A percentile compares a stretch with the other conserved stretches of the same genome.
Evolutionary conservation across 441 rosid genomes (phyloP).

Genomic region (Omphalea diandra): DNA sequence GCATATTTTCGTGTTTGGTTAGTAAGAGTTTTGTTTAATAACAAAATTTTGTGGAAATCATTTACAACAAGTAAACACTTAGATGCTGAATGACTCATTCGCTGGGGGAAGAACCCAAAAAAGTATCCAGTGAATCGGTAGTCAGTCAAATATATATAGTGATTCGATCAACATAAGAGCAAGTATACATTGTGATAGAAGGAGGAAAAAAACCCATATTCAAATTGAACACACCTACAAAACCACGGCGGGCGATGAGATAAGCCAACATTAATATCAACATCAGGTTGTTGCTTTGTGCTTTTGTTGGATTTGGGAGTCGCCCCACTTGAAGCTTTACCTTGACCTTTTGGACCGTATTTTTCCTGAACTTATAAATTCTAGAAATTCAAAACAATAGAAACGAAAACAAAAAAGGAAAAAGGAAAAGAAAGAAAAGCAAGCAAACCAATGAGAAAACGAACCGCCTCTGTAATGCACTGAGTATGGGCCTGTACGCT

Average conservation of each 20-base stretch:
- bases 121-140: no score
- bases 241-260: conserved; percentile 89
- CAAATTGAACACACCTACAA: conserved; percentile 61
- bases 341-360: conserved; percentile 88
- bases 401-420: neutral
- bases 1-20: no score
- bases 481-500: conserved; percentile 82
- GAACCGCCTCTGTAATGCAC: conserved; percentile 85
- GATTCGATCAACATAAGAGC: neutral
- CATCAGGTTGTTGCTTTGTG: conserved; percentile 55
- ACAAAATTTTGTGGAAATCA: no score
- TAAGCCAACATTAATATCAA: conserved; percentile 72
- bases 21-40: no score
- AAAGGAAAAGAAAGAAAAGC: neutral
- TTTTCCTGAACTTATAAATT: conserved; percentile 55
- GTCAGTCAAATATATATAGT: no score
- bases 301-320: conserved; percentile 59
- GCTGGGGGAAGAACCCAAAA: no score
- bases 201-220: conserved; percentile 3
- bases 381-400: neutral
- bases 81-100: no score
- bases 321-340: conserved; percentile 48
- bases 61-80: no score
- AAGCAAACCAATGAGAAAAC: neutral
- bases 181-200: neutral